Evolutionary conservation across 306 rosid genomes (phyloP).

Genomic region (Corylus americana): DNA sequence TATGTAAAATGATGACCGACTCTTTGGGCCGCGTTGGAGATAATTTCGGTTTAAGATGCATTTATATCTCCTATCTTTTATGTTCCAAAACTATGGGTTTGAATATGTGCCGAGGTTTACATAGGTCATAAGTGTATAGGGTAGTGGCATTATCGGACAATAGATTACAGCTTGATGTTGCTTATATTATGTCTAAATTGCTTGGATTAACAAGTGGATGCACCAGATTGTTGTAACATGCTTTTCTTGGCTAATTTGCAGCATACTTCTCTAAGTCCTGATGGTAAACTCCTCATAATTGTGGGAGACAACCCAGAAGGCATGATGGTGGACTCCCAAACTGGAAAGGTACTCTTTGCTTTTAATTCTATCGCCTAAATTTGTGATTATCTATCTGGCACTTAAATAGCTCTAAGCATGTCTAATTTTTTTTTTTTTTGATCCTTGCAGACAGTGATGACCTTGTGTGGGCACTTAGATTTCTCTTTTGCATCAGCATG

Average conservation of each 20-base stretch:
- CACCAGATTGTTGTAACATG: neutral
- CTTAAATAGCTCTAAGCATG: neutral
- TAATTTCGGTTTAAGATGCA: neutral
- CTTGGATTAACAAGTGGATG: neutral
- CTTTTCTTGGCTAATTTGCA: conserved; percentile 33
- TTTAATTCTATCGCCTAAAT: neutral
- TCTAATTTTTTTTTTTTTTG: conserved; percentile 23
- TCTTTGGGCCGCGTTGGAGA: neutral
- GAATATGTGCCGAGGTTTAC: neutral
- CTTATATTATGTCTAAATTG: neutral
- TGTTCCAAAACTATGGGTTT: neutral
- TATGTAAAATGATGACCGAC: neutral
- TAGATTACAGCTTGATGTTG: neutral
- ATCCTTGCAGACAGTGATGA: conserved; percentile 52
- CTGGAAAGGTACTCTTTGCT: conserved; percentile 69
- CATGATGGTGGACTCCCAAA: conserved; percentile 75
- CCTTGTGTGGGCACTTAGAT: conserved; percentile 75
- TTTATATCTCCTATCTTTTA: neutral
- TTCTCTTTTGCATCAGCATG: conserved; percentile 91
- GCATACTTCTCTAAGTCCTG: conserved; percentile 87
- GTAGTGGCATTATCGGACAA: neutral
- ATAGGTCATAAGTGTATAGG: neutral
- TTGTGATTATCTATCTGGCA: neutral
- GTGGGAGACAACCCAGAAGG: conserved; percentile 93
- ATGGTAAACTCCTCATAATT: conserved; percentile 63